Percentiles rank a stretch among this genome's conserved stretches.
Conservation (phyloP, 805 yeast species). For the Saturnispora zaruensis region DNA sequence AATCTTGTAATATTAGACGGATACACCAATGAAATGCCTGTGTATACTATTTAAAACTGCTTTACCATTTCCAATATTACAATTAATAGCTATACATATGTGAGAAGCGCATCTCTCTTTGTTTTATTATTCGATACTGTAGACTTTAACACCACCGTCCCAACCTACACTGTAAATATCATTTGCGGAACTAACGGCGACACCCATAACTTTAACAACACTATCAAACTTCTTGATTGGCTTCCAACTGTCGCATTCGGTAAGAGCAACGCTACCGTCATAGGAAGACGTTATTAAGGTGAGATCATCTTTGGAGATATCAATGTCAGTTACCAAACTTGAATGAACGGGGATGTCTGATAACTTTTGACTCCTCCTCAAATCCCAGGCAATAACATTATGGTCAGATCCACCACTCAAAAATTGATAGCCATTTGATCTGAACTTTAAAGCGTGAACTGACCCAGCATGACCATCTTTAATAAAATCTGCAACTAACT, state of each 20-base stretch:
- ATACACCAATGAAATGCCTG: conserved; percentile 61
- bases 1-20: conserved; percentile 77
- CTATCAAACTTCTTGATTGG: conserved; percentile 44
- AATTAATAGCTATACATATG: neutral
- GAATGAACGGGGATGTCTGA: conserved; percentile 64
- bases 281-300: conserved; percentile 56
- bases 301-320: conserved; percentile 37
- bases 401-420: conserved; percentile 86
- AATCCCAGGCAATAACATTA: conserved; percentile 76
- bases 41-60: conserved; percentile 35
- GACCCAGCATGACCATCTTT: conserved; percentile 58
- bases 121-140: conserved; percentile 9
- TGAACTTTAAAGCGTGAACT: conserved; percentile 64
- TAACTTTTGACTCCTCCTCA: conserved; percentile 37
- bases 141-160: conserved; percentile 69
- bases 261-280: conserved; percentile 56
- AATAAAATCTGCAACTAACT: conserved; percentile 44
- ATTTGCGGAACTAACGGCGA: conserved; percentile 29
- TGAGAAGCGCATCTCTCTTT: neutral
- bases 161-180: conserved; percentile 62
- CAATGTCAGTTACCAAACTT: conserved; percentile 58
- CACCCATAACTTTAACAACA: conserved; percentile 61
- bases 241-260: conserved; percentile 68
- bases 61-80: neutral
- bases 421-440: conserved; percentile 63